These are phyloP conservation scores for Pythium periplocum DNA, from an alignment of 352 stramenopile species.

Conservation along the genomic window DNA sequence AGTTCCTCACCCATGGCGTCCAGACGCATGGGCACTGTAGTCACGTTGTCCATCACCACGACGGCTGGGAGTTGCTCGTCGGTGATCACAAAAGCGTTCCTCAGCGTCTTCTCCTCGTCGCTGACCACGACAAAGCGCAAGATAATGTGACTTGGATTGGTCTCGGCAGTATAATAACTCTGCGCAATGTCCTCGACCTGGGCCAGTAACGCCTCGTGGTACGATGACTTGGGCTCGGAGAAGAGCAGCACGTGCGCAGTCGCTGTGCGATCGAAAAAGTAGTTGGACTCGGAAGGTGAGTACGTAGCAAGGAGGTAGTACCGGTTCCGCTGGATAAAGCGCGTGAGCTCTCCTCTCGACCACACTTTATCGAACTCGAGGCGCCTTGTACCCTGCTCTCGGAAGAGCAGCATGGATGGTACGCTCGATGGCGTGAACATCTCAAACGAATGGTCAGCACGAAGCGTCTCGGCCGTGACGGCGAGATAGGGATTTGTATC, in stretches of 20 bases:
- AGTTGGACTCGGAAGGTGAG: conserved; percentile 10
- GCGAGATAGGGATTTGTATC: conserved; percentile 21
- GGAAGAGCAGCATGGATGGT: conserved; percentile 25
- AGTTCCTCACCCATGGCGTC: conserved; percentile 7
- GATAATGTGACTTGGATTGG: conserved; percentile 4
- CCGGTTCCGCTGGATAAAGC: conserved; percentile 27
- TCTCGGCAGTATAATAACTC: conserved; percentile 11
- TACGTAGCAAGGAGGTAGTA: conserved; percentile 32
- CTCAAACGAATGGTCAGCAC: conserved; percentile 7
- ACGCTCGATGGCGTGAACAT: neutral
- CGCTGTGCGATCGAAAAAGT: conserved; percentile 24
- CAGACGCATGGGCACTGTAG: conserved; percentile 11
- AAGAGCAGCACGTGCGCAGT: conserved; percentile 35
- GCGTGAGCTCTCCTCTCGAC: conserved; percentile 18
- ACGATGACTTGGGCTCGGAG: conserved; percentile 13
- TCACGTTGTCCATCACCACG: conserved; percentile 21
- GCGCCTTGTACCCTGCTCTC: conserved; percentile 22
- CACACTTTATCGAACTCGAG: conserved; percentile 17
- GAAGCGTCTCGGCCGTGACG: conserved; percentile 17
- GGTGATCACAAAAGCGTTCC: conserved; percentile 22
- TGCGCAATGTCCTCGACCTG: conserved; percentile 13
- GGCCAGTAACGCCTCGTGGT: conserved; percentile 13
- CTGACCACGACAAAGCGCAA: conserved; percentile 30
- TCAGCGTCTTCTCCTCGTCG: conserved; percentile 17
- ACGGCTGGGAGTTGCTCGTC: conserved; percentile 21